Evolutionary conservation across 495 filamentous ascomycete genomes (phyloP).

Genomic region (Rhypophila decipiens): DNA sequence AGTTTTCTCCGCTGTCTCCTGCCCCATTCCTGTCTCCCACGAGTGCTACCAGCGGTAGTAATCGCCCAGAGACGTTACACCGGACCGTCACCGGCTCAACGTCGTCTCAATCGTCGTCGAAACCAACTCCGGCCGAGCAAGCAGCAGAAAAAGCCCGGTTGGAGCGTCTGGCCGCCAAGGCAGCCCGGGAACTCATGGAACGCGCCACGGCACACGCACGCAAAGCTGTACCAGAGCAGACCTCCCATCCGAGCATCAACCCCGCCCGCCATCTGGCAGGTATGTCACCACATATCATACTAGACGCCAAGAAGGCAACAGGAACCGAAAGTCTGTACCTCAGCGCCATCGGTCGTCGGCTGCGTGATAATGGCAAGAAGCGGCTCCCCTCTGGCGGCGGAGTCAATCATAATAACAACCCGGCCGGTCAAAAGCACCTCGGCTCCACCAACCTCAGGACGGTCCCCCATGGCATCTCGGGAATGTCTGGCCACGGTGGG

Average conservation of each 20-base stretch:
- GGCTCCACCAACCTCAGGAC: neutral
- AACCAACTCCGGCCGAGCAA: constrained; percentile 33
- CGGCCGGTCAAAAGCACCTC: no score
- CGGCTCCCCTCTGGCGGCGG: neutral
- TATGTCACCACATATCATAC: constrained; percentile 44
- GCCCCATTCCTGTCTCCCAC: constrained; percentile 1
- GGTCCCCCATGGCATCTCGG: no score
- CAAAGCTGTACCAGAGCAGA: constrained; percentile 35
- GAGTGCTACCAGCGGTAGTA: neutral
- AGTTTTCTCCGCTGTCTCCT: neutral
- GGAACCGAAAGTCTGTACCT: constrained; percentile 67
- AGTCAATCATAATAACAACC: no score
- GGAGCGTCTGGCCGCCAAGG: constrained; percentile 41
- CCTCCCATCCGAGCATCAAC: constrained; percentile 43
- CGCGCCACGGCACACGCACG: constrained; percentile 42
- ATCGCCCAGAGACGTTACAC: neutral
- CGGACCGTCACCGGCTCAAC: neutral
- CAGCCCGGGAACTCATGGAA: constrained; percentile 39
- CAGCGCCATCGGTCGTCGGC: constrained; percentile 58
- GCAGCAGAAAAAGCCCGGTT: constrained; percentile 47
- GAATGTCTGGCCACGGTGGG: neutral
- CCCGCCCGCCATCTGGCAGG: constrained; percentile 38
- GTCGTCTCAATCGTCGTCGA: no score
- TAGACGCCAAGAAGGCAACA: constrained; percentile 49
- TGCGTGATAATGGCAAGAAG: constrained; percentile 21